Evolutionary conservation across 176 grass and related monocot species (phyloP).

Genomic region (Triticum timopheevii): DNA sequence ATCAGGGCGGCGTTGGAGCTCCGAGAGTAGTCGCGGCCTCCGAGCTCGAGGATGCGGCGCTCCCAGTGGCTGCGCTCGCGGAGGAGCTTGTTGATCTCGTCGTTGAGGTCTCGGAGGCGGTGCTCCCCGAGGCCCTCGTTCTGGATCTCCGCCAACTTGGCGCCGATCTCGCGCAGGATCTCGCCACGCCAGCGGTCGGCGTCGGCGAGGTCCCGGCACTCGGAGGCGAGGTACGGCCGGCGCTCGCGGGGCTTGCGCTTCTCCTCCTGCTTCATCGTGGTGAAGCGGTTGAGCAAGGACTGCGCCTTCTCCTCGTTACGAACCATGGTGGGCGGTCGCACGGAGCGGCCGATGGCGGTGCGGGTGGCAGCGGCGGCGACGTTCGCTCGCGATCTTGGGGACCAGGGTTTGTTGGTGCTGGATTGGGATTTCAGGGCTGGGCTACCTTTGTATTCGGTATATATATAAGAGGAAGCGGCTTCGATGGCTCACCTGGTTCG

Average conservation of each 20-base stretch:
- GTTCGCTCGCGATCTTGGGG: not conserved
- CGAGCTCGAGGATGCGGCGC: constrained; percentile 85
- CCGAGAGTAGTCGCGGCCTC: constrained; percentile 71
- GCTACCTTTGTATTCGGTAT: not conserved
- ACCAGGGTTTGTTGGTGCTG: constrained; percentile 15
- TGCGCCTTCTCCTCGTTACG: constrained; percentile 96
- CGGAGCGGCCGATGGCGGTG: too few species aligned
- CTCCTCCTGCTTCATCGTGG: constrained; percentile 98
- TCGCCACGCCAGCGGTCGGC: constrained; percentile 84
- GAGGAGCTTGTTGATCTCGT: constrained; percentile 98
- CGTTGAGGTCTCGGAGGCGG: constrained; percentile 93
- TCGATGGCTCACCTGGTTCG: too few species aligned
- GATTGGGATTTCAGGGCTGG: constrained; percentile 1
- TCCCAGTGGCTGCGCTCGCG: constrained; percentile 96
- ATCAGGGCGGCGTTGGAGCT: constrained; percentile 65
- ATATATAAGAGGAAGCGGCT: too few species aligned
- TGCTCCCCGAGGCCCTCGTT: constrained; percentile 95
- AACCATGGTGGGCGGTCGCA: constrained; percentile 48
- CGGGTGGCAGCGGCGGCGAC: not conserved
- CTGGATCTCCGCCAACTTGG: constrained; percentile 92
- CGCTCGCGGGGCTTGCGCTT: constrained; percentile 95
- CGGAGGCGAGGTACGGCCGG: constrained; percentile 85
- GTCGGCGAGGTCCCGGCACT: constrained; percentile 93
- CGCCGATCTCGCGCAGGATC: constrained; percentile 94
- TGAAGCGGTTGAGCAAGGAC: constrained; percentile 93